phyloP scores from a whole-genome alignment of 257 asterid species.

The Solanum infundibuliforme region DNA sequence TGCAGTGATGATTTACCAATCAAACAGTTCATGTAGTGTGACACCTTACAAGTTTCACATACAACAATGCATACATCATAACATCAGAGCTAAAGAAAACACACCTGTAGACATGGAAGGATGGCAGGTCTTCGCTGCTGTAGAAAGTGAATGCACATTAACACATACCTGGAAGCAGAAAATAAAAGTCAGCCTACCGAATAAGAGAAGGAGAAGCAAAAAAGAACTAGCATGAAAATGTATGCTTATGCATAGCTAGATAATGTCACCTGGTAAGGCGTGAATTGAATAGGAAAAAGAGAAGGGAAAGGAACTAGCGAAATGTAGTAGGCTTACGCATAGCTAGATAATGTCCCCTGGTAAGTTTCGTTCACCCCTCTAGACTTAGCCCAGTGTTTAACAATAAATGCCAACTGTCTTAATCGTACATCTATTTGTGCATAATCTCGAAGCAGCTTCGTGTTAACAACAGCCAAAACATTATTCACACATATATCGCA shows the following conservation, averaged over 20 bases:
- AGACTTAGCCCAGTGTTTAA: constrained; percentile 95
- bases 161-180: constrained; percentile 64
- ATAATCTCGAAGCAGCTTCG: constrained; percentile 85
- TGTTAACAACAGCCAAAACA: constrained; percentile 79
- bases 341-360: constrained; percentile 92
- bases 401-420: constrained; percentile 83
- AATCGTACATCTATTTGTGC: constrained; percentile 73
- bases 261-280: constrained; percentile 75
- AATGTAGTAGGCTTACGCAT: constrained; percentile 58
- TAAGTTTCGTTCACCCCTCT: constrained; percentile 88
- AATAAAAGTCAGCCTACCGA: constrained; percentile 5
- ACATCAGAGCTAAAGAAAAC: constrained; percentile 1
- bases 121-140: constrained; percentile 90
- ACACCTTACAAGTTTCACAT: not conserved
- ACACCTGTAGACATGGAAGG: constrained; percentile 97
- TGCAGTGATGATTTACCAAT: not conserved
- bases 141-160: constrained; percentile 96
- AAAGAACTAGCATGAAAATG: not conserved
- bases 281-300: not conserved
- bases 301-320: not conserved
- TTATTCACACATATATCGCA: constrained; percentile 92
- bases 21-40: not conserved
- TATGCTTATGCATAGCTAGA: constrained; percentile 85
- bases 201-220: not conserved
- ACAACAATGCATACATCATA: not conserved